Percentiles rank a stretch among this genome's conserved stretches.
Evolutionary conservation across 768 basidiomycete species (phyloP).

Genomic region (Calvatia gigantea): DNA sequence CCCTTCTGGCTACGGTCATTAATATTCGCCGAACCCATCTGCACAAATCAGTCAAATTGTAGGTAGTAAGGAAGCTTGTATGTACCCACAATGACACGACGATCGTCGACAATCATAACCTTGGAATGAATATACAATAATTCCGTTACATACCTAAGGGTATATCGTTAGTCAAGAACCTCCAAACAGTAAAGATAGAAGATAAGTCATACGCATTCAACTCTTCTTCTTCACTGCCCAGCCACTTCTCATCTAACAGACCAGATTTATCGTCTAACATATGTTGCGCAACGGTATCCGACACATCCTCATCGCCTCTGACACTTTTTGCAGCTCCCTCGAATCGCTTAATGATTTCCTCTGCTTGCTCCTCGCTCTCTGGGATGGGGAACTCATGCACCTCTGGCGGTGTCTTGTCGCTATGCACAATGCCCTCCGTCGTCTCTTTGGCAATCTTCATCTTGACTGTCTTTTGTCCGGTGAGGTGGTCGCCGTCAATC

Average conservation of each 20-base stretch:
- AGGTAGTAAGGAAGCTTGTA: neutral
- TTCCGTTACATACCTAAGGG: slow-evolving; percentile 73
- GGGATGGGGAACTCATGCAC: slow-evolving; percentile 70
- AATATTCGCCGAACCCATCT: slow-evolving; percentile 94
- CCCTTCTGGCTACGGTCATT: slow-evolving; percentile 90
- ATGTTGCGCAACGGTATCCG: slow-evolving; percentile 82
- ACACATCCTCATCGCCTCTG: slow-evolving; percentile 58
- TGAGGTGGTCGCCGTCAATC: slow-evolving; percentile 49
- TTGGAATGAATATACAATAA: slow-evolving; percentile 82
- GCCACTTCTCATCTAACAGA: slow-evolving; percentile 78
- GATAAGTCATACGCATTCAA: slow-evolving; percentile 58
- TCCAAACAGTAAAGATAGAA: slow-evolving; percentile 2
- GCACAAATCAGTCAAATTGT: neutral
- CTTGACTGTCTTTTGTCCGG: slow-evolving; percentile 48
- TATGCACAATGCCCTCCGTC: slow-evolving; percentile 42
- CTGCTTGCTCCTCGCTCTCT: slow-evolving; percentile 60
- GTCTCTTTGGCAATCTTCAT: slow-evolving; percentile 55
- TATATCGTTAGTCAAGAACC: neutral
- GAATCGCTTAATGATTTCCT: slow-evolving; percentile 64
- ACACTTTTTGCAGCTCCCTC: slow-evolving; percentile 57
- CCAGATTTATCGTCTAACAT: slow-evolving; percentile 59
- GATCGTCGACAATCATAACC: slow-evolving; percentile 94
- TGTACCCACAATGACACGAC: slow-evolving; percentile 73
- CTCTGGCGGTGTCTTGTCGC: slow-evolving; percentile 47
- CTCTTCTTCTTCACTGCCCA: slow-evolving; percentile 83